Conservation (phyloP, 2,329 filamentous ascomycete genomes). For the Neofusicoccum parvum region DNA sequence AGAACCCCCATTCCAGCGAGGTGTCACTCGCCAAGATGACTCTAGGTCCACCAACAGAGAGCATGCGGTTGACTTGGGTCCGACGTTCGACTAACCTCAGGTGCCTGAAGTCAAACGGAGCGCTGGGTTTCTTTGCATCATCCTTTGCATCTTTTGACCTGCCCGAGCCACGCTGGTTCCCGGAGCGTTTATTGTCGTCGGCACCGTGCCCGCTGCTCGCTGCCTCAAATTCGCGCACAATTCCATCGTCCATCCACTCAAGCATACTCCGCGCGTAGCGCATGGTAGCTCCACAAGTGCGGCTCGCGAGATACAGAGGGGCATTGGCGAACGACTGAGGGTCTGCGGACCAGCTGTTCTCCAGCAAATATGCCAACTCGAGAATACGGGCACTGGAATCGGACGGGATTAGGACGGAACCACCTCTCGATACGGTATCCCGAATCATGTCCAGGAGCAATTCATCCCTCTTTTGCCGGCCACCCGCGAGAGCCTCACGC, state of each 20-base stretch:
- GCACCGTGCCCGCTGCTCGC: slow-evolving; percentile 44
- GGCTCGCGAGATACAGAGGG: slow-evolving; percentile 78
- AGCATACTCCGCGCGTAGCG: slow-evolving; percentile 92
- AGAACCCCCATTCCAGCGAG: slow-evolving; percentile 93
- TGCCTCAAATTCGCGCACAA: slow-evolving; percentile 88
- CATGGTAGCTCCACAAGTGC: slow-evolving; percentile 85
- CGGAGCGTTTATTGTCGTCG: slow-evolving; percentile 33
- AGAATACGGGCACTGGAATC: slow-evolving; percentile 95
- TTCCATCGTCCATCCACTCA: slow-evolving; percentile 98
- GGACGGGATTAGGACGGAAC: slow-evolving; percentile 88
- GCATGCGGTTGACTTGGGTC: slow-evolving; percentile 73
- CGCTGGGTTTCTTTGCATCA: slow-evolving; percentile 56
- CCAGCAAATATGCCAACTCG: slow-evolving; percentile 87
- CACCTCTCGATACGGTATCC: slow-evolving; percentile 77
- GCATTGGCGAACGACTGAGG: slow-evolving; percentile 48
- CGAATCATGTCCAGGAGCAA: slow-evolving; percentile 78
- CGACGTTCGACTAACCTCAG: slow-evolving; percentile 80
- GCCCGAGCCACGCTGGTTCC: slow-evolving; percentile 43
- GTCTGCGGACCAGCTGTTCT: slow-evolving; percentile 75
- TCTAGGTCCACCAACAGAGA: slow-evolving; percentile 56
- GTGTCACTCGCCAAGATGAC: slow-evolving; percentile 91
- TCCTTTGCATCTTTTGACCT: slow-evolving; percentile 36
- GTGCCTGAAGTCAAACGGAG: slow-evolving; percentile 88
- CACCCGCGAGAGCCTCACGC: slow-evolving; percentile 68
- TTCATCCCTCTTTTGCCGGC: slow-evolving; percentile 81